Percentiles rank a stretch among this genome's conserved stretches.
These are phyloP conservation scores for Linnemannia hyalina DNA, from an alignment of 192 early-diverging fungal genomes.

Conservation along the genomic window DNA sequence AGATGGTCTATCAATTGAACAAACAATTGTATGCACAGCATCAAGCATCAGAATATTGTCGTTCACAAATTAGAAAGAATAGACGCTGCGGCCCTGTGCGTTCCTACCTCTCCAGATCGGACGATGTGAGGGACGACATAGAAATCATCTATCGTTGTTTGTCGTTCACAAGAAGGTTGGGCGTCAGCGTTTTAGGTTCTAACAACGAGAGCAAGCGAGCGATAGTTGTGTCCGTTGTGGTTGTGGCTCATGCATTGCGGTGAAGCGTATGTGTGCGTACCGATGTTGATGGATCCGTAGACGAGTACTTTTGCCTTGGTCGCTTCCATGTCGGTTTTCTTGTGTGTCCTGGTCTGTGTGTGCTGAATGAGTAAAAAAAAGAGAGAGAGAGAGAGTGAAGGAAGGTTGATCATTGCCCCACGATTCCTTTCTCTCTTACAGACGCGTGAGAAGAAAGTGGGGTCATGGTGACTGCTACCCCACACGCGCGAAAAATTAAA, in stretches of 20 bases:
- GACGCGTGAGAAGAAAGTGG: neutral
- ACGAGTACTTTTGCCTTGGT: conserved; percentile 62
- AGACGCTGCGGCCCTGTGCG: too few relatives aligned
- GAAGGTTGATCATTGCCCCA: neutral
- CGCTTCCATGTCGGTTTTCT: neutral
- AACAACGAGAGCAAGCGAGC: too few relatives aligned
- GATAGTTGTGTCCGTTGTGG: too few relatives aligned
- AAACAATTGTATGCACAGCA: neutral
- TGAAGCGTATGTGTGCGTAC: conserved; percentile 2
- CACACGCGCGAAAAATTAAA: neutral
- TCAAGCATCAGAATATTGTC: too few relatives aligned
- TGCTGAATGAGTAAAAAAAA: neutral
- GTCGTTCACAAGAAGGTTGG: neutral
- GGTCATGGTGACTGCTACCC: neutral
- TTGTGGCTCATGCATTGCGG: too few relatives aligned
- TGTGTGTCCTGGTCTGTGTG: neutral
- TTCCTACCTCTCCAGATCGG: conserved; percentile 60
- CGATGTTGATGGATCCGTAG: conserved; percentile 84
- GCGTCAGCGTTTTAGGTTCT: neutral
- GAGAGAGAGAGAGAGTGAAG: neutral
- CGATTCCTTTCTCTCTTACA: neutral
- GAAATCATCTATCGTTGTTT: conserved; percentile 69
- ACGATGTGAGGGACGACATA: conserved; percentile 82
- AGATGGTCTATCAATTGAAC: conserved; percentile 31
- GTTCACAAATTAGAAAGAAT: too few relatives aligned